phyloP scores from a whole-genome alignment of 306 rosid genomes.

The Dicorynia guianensis region DNA sequence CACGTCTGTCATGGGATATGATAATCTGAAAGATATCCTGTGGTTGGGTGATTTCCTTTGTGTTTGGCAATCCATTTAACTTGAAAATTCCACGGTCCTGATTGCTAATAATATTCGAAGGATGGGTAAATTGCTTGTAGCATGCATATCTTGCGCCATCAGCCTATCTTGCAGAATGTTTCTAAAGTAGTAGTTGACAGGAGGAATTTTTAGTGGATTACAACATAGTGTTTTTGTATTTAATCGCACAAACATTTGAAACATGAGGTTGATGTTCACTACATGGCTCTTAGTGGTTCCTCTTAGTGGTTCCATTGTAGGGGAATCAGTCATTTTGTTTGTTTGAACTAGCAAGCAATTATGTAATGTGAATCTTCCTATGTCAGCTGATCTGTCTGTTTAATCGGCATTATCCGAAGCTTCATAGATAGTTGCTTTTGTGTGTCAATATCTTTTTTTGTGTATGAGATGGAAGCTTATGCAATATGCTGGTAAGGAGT shows the following conservation, averaged over 20 bases:
- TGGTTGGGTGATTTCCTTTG: neutral
- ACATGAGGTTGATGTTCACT: neutral
- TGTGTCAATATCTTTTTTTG: neutral
- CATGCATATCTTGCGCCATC: neutral
- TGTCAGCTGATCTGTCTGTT: slow-evolving; percentile 8
- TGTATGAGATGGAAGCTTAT: neutral
- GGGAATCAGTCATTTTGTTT: slow-evolving; percentile 18
- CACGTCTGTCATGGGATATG: neutral
- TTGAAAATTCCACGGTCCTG: neutral
- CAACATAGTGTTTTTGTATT: slow-evolving; percentile 14
- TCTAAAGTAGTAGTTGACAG: neutral
- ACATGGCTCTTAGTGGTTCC: slow-evolving; percentile 1
- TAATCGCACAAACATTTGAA: neutral
- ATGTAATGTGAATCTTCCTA: neutral
- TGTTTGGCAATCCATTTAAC: neutral
- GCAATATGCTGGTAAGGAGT: neutral
- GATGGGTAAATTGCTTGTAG: neutral
- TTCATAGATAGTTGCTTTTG: neutral
- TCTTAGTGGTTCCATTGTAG: neutral
- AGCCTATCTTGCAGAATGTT: neutral
- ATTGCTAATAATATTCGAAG: neutral
- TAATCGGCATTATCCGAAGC: neutral
- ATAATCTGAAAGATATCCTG: neutral
- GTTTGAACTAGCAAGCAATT: slow-evolving; percentile 24
- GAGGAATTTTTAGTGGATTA: neutral